These are phyloP conservation scores for Alternaria panax DNA, from an alignment of 2,329 filamentous ascomycete species.

Conservation along the genomic window DNA sequence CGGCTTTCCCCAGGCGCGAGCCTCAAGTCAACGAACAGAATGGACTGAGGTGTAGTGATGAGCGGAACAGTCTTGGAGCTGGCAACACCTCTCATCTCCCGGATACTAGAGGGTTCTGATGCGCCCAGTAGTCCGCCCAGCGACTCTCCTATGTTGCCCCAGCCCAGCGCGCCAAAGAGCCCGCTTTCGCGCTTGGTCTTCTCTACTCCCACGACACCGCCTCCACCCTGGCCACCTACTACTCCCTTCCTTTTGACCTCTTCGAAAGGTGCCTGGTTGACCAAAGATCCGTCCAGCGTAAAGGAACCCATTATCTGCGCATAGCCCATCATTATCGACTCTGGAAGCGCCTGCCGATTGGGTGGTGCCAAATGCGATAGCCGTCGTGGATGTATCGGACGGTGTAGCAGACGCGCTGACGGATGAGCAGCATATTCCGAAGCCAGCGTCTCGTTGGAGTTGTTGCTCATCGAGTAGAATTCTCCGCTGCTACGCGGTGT, in stretches of 20 bases:
- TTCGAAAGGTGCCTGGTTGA: slow-evolving; percentile 90
- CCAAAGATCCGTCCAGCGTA: slow-evolving; percentile 85
- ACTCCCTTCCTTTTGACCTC: slow-evolving; percentile 95
- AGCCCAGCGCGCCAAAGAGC: slow-evolving; percentile 83
- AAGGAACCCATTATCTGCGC: slow-evolving; percentile 94
- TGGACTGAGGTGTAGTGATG: slow-evolving; percentile 92
- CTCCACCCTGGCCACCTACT: slow-evolving; percentile 80
- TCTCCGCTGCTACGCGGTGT: slow-evolving; percentile 93
- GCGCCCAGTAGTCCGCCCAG: slow-evolving; percentile 86
- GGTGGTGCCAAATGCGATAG: slow-evolving; percentile 45
- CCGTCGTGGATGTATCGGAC: slow-evolving; percentile 38
- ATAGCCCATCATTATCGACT: slow-evolving; percentile 97
- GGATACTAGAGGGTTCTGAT: slow-evolving; percentile 88
- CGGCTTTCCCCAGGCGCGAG: slow-evolving; percentile 88
- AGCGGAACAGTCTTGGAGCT: slow-evolving; percentile 88
- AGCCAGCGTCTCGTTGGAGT: slow-evolving; percentile 89
- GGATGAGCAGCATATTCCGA: slow-evolving; percentile 76
- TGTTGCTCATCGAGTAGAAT: slow-evolving; percentile 93
- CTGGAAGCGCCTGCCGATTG: slow-evolving; percentile 59
- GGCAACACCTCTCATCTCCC: slow-evolving; percentile 89
- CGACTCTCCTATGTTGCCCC: slow-evolving; percentile 86
- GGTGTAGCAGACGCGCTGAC: slow-evolving; percentile 58
- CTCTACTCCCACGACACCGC: slow-evolving; percentile 84
- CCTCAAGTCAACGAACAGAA: slow-evolving; percentile 91
- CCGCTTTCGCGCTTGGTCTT: slow-evolving; percentile 76